A percentile compares a stretch with the other conserved stretches of the same genome.
These are phyloP conservation scores for Juglanconis juglandina DNA, from an alignment of 2,329 filamentous ascomycete genomes.

Conservation along the genomic window DNA sequence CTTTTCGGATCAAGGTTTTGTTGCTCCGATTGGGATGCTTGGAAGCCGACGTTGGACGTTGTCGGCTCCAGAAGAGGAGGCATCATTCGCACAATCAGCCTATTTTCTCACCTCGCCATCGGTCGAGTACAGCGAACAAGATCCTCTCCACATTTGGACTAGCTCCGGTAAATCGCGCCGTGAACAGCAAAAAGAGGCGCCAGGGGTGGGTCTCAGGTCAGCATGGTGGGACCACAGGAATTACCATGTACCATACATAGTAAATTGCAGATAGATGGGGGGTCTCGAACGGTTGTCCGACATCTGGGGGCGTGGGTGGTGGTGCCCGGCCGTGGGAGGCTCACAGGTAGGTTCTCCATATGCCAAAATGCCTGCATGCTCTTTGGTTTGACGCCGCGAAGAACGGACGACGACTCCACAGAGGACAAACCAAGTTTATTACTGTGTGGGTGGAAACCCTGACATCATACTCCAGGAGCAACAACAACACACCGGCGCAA, in stretches of 20 bases:
- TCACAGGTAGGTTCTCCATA: too few relatives aligned
- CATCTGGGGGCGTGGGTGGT: too few relatives aligned
- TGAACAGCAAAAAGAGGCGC: slow-evolving; percentile 1
- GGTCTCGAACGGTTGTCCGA: too few relatives aligned
- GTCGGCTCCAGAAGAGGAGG: neutral
- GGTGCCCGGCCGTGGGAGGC: too few relatives aligned
- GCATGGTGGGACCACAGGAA: neutral
- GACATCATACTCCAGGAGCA: neutral
- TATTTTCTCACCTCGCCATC: slow-evolving; percentile 2
- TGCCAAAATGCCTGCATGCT: too few relatives aligned
- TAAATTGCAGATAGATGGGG: too few relatives aligned
- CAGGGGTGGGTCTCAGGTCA: neutral
- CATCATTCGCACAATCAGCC: slow-evolving; percentile 6
- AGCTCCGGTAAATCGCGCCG: slow-evolving; percentile 17
- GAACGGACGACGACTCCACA: too few relatives aligned
- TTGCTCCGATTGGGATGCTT: neutral
- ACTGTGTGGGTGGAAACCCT: neutral
- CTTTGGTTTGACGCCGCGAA: too few relatives aligned
- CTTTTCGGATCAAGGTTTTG: neutral
- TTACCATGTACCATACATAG: too few relatives aligned
- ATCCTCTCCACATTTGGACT: slow-evolving; percentile 7
- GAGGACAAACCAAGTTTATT: too few relatives aligned
- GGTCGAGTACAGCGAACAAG: slow-evolving; percentile 7
- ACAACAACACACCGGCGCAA: neutral
- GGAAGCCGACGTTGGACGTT: neutral